Conservation (phyloP, 2,329 filamentous ascomycete genomes). For the Exophiala viscosa region DNA sequence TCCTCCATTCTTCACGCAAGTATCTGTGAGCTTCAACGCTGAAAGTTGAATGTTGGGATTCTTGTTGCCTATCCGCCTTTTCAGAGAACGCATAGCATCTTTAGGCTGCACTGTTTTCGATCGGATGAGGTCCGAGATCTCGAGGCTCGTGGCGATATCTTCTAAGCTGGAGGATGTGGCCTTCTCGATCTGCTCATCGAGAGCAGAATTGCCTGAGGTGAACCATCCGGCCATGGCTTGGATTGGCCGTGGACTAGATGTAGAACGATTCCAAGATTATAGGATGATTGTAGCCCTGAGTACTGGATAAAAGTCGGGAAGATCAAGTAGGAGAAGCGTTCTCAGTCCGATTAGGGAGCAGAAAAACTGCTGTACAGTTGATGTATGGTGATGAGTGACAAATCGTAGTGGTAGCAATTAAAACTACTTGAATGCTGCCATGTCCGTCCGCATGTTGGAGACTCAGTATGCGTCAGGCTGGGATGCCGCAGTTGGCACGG, state of each 20-base stretch:
- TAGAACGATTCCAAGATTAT: background rate
- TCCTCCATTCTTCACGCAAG: conserved; percentile 97
- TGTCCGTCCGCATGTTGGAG: too few relatives aligned
- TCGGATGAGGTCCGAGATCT: conserved; percentile 95
- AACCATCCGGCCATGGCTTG: conserved; percentile 93
- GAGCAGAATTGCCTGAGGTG: conserved; percentile 78
- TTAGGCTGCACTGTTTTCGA: conserved; percentile 97
- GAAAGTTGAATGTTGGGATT: conserved; percentile 96
- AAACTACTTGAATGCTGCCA: too few relatives aligned
- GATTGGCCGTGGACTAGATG: background rate
- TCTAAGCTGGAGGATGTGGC: conserved; percentile 93
- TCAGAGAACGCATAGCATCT: conserved; percentile 95
- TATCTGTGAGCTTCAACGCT: conserved; percentile 94
- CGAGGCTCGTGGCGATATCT: conserved; percentile 94
- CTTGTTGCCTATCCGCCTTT: conserved; percentile 90
- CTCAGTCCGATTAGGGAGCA: background rate
- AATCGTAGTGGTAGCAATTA: too few relatives aligned
- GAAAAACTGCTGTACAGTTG: too few relatives aligned
- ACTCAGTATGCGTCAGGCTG: too few relatives aligned
- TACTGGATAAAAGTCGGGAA: background rate
- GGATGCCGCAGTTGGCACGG: too few relatives aligned
- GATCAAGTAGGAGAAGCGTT: background rate
- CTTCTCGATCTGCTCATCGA: conserved; percentile 96
- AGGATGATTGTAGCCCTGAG: too few relatives aligned
- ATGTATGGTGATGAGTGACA: too few relatives aligned